These are phyloP conservation scores for Diplodia sapinea DNA, from an alignment of 2,329 filamentous ascomycete genomes.

Conservation along the genomic window DNA sequence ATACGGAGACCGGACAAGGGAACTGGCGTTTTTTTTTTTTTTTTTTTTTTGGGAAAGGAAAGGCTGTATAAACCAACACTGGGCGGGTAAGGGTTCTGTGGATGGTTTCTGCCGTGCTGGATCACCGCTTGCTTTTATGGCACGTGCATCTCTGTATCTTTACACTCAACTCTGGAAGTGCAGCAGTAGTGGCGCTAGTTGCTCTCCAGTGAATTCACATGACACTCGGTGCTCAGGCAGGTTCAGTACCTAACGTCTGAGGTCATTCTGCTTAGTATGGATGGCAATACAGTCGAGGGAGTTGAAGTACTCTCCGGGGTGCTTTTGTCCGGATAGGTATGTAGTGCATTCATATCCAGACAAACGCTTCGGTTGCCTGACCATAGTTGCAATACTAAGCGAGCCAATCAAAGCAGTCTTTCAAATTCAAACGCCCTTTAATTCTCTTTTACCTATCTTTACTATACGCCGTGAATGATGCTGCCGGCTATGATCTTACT, in stretches of 20 bases:
- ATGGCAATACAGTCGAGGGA: too few species aligned
- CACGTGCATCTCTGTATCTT: not conserved
- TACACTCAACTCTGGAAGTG: not conserved
- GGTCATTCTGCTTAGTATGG: too few species aligned
- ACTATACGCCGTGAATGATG: not conserved
- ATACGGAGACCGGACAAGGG: not conserved
- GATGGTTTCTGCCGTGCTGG: not conserved
- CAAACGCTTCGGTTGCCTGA: too few species aligned
- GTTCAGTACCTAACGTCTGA: too few species aligned
- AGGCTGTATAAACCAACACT: not conserved
- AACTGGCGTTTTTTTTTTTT: not conserved
- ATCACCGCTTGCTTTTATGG: slow-evolving; percentile 1
- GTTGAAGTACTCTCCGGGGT: too few species aligned
- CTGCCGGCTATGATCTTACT: not conserved
- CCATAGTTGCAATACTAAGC: too few species aligned
- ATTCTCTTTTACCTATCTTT: slow-evolving; percentile 1
- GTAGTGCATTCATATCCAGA: too few species aligned
- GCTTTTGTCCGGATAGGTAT: too few species aligned
- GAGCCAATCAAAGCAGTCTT: too few species aligned
- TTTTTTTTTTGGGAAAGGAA: not conserved
- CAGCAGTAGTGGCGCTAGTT: not conserved
- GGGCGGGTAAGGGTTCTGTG: not conserved
- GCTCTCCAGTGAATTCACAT: not conserved
- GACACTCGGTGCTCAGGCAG: not conserved
- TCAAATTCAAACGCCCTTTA: not conserved